phyloP scores from a whole-genome alignment of 2,329 filamentous ascomycete species.

The Penicillium carneum region DNA sequence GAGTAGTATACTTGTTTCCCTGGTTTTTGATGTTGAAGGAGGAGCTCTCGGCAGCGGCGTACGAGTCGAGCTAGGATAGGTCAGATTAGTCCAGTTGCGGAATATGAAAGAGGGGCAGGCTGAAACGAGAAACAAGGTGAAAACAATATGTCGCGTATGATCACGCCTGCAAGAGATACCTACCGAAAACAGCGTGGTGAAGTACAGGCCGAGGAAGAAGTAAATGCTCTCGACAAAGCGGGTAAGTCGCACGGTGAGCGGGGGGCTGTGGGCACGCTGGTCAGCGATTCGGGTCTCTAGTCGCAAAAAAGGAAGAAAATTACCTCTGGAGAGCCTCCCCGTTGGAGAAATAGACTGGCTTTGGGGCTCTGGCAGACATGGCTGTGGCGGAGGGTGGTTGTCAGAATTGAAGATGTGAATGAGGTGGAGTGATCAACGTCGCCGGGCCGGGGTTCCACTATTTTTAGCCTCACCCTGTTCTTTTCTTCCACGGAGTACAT shows the following conservation, averaged over 20 bases:
- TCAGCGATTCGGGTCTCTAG: neutral
- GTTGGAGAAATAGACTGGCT: conserved; percentile 49
- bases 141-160: neutral
- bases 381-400: conserved; percentile 18
- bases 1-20: conserved; percentile 34
- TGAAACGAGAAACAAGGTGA: neutral
- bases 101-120: neutral
- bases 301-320: neutral
- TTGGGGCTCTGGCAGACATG: conserved; percentile 43
- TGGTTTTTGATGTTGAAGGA: conserved; percentile 54
- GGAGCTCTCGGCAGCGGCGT: conserved; percentile 55
- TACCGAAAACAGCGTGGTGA: conserved; percentile 59
- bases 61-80: conserved; percentile 53
- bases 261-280: conserved; percentile 46
- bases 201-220: conserved; percentile 58
- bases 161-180: conserved; percentile 21
- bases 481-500: neutral
- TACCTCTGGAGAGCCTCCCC: conserved; percentile 51
- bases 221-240: conserved; percentile 54
- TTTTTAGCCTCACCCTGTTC: conserved; percentile 1
- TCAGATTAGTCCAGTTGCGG: conserved; percentile 23
- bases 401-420: conserved; percentile 16
- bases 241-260: conserved; percentile 53
- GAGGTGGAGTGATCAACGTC: conserved; percentile 22
- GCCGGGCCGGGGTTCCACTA: conserved; percentile 17